phyloP scores from a whole-genome alignment of 2,329 filamentous ascomycete species.

The Emmonsiellopsis sp. region DNA sequence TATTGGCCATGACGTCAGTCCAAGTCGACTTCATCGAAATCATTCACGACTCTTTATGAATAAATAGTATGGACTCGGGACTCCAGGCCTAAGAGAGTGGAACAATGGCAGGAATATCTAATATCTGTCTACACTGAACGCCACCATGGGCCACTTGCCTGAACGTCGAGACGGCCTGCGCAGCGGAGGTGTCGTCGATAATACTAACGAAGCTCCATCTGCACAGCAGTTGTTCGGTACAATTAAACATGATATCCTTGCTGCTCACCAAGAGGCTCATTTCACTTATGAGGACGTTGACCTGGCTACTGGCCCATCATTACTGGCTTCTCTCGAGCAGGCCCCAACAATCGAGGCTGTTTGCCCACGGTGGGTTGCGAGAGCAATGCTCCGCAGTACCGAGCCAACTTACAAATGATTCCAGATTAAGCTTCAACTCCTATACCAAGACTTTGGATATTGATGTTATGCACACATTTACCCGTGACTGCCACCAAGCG shows the following conservation, averaged over 20 bases:
- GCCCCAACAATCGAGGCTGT: slow-evolving; percentile 1
- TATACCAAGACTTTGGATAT: slow-evolving; percentile 4
- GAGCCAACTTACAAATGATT: slow-evolving; percentile 1
- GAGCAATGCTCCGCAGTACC: not conserved
- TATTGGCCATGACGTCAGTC: too few relatives aligned
- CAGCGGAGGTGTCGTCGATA: not conserved
- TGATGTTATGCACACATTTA: slow-evolving; percentile 1
- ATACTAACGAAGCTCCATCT: not conserved
- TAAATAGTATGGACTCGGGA: too few relatives aligned
- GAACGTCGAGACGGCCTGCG: slow-evolving; percentile 1
- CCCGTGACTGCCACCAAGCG: slow-evolving; percentile 2
- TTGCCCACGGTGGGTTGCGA: not conserved
- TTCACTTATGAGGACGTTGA: slow-evolving; percentile 4
- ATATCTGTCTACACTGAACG: not conserved
- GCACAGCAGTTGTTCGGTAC: slow-evolving; percentile 5
- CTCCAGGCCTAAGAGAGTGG: too few relatives aligned
- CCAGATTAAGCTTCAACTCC: slow-evolving; percentile 4
- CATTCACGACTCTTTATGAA: too few relatives aligned
- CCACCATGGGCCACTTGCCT: slow-evolving; percentile 1
- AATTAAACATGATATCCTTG: slow-evolving; percentile 1
- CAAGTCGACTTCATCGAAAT: too few relatives aligned
- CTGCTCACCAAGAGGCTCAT: not conserved
- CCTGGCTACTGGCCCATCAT: not conserved
- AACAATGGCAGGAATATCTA: not conserved
- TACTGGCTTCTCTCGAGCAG: slow-evolving; percentile 2